phyloP scores from a whole-genome alignment of 495 filamentous ascomycete genomes.

The Hypoxylon intermedium region DNA sequence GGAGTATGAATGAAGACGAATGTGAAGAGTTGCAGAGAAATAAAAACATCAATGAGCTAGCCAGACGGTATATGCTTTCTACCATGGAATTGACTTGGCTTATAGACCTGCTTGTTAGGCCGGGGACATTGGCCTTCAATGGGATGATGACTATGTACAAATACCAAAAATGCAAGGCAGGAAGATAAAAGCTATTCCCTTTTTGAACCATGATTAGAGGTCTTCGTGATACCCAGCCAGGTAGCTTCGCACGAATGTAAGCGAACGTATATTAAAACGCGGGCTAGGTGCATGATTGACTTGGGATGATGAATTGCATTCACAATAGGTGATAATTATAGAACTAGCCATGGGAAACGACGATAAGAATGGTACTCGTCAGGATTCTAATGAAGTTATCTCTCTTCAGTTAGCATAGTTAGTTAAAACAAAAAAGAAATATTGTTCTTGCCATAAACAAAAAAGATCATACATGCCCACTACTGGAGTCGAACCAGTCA shows the following conservation, averaged over 20 bases:
- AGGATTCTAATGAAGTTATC: too few relatives aligned
- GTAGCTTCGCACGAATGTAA: neutral
- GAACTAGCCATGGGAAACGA: too few relatives aligned
- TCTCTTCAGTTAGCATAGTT: too few relatives aligned
- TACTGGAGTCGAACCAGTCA: slow-evolving; percentile 43
- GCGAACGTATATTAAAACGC: neutral
- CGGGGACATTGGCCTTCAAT: slow-evolving; percentile 6
- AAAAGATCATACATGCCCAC: slow-evolving; percentile 25
- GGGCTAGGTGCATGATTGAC: too few relatives aligned
- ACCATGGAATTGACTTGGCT: neutral
- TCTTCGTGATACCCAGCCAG: neutral
- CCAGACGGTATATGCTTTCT: slow-evolving; percentile 2
- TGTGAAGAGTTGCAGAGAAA: neutral
- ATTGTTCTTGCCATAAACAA: neutral
- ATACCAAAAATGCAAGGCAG: slow-evolving; percentile 18
- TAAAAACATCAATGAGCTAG: neutral
- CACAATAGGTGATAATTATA: too few relatives aligned
- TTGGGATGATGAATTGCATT: too few relatives aligned
- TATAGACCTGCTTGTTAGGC: slow-evolving; percentile 7
- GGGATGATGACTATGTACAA: slow-evolving; percentile 18
- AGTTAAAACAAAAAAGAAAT: too few relatives aligned
- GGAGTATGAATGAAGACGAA: neutral
- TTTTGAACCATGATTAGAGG: neutral
- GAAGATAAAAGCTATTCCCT: slow-evolving; percentile 17
- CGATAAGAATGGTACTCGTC: too few relatives aligned